Base-by-base conservation (phyloP, 2,329 filamentous ascomycete genomes). In the Elsinoe perseae region DNA sequence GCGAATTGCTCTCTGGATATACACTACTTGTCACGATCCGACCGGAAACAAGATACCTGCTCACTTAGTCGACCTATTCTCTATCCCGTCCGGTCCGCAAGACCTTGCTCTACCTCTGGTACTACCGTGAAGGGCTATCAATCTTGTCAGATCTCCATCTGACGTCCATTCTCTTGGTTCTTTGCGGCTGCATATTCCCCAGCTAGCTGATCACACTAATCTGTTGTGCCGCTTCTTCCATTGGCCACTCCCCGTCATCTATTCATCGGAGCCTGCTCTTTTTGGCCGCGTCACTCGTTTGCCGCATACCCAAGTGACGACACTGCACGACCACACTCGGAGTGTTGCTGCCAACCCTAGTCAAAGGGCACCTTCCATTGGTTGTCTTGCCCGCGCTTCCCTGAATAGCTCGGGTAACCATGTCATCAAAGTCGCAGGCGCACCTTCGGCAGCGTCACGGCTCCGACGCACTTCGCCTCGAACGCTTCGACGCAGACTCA, bases 391-490 rank as follows among this genome's bases (percentile, higher is more conserved):
- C 40, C 40, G 40, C 40, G 20, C 9, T 44, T 44, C 23, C 40
- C 40, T 44, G 40, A 44, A 44, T 25, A 44, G 9, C n/a, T 44
- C 40, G 40, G 25, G 25, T 27, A 23, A 18, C 27, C 25, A 50
- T 32, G 25, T 30, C 27, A 27, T 32, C 36, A 34, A 54, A 40
- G 36, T 32, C 52, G 23, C 20, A 54, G 21, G 57, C 59, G 34
- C 61, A 65, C 36, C 62, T 66, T 21, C 65, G 65, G 56, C 63
- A 65, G 56, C 62, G 64, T 20, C 58, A 61, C 30, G 58, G 59
- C 56, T 65, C 62, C 38, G 62, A 61, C 38, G 56, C 52, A 12
- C 34, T 56, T 12, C 53, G 44, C 16, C 43, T 55, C 23, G 18
- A 28, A 6, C 32, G 43, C 38, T 53, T 14, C 28, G 59, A 60